Evolutionary conservation across 2,329 filamentous ascomycete genomes (phyloP).

Genomic region (Neonectria sp.): DNA sequence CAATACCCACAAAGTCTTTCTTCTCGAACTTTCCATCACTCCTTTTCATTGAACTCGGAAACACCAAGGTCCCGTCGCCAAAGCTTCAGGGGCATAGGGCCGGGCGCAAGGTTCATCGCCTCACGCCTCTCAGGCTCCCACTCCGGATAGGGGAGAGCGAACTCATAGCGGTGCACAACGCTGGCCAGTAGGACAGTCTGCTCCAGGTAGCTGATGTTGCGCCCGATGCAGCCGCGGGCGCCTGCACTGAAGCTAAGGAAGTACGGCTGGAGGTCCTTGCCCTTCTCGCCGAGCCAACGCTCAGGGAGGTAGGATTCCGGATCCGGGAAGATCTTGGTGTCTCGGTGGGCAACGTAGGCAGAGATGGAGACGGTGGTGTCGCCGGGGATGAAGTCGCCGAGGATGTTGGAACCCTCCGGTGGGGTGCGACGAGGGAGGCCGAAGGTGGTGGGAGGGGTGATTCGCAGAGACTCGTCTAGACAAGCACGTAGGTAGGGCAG

Average conservation of each 20-base stretch:
- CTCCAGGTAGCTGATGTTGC: slow-evolving; percentile 60
- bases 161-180: slow-evolving; percentile 60
- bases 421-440: slow-evolving; percentile 48
- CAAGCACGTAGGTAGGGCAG: slow-evolving; percentile 67
- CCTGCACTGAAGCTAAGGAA: slow-evolving; percentile 61
- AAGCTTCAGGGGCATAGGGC: slow-evolving; percentile 44
- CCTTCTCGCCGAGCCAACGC: slow-evolving; percentile 56
- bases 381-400: slow-evolving; percentile 53
- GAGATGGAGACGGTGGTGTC: slow-evolving; percentile 58
- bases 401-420: slow-evolving; percentile 49
- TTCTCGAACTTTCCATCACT: slow-evolving; percentile 1
- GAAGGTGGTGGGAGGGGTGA: slow-evolving; percentile 50
- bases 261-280: slow-evolving; percentile 53
- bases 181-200: slow-evolving; percentile 61
- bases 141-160: slow-evolving; percentile 45
- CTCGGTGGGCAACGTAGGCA: slow-evolving; percentile 55
- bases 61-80: slow-evolving; percentile 38
- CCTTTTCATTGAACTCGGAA: slow-evolving; percentile 29
- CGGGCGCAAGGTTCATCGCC: slow-evolving; percentile 40
- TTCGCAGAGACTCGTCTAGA: slow-evolving; percentile 62
- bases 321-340: slow-evolving; percentile 57
- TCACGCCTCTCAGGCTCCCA: slow-evolving; percentile 41
- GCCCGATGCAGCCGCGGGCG: slow-evolving; percentile 58
- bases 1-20: not conserved
- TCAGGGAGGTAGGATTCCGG: slow-evolving; percentile 58